Conservation (phyloP, 768 basidiomycete genomes). For the Lactifluus echinatus region DNA sequence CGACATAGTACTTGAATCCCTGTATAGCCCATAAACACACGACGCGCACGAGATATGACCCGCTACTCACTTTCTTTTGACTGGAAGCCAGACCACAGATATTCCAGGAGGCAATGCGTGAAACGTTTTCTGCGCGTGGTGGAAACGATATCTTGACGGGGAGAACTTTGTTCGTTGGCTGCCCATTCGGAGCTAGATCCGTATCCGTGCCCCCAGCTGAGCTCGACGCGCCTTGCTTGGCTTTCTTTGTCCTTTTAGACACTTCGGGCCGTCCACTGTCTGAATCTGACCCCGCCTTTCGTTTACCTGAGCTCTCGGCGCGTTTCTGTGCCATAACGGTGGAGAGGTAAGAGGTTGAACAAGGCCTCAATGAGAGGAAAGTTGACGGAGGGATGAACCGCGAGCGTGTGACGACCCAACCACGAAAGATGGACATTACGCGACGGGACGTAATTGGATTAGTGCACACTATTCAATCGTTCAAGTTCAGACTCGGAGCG, state of each 20-base stretch:
- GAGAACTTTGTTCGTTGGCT: constrained; percentile 67
- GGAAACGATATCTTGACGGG: constrained; percentile 57
- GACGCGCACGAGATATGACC: background rate
- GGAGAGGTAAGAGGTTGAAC: background rate
- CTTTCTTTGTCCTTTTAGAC: constrained; percentile 8
- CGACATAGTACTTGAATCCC: constrained; percentile 77
- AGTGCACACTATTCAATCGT: too few relatives aligned
- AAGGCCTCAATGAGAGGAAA: background rate
- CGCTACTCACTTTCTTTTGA: constrained; percentile 57
- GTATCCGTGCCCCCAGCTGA: background rate
- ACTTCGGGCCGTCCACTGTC: constrained; percentile 1
- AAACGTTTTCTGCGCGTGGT: constrained; percentile 35
- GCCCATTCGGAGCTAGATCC: constrained; percentile 33
- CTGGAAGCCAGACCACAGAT: constrained; percentile 68
- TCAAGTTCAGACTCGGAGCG: too few relatives aligned
- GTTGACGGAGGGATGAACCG: background rate
- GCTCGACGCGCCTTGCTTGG: constrained; percentile 6
- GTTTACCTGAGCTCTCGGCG: constrained; percentile 10
- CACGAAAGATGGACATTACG: background rate
- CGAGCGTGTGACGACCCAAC: background rate
- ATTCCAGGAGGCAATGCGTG: constrained; percentile 68
- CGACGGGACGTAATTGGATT: background rate
- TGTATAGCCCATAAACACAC: constrained; percentile 22
- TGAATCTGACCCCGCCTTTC: constrained; percentile 6
- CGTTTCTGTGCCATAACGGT: constrained; percentile 9